Evolutionary conservation across 2,329 filamentous ascomycete species (phyloP), one percentile per base, ranked within the genome.

Genomic region (Domatiomyces catenatus): DNA sequence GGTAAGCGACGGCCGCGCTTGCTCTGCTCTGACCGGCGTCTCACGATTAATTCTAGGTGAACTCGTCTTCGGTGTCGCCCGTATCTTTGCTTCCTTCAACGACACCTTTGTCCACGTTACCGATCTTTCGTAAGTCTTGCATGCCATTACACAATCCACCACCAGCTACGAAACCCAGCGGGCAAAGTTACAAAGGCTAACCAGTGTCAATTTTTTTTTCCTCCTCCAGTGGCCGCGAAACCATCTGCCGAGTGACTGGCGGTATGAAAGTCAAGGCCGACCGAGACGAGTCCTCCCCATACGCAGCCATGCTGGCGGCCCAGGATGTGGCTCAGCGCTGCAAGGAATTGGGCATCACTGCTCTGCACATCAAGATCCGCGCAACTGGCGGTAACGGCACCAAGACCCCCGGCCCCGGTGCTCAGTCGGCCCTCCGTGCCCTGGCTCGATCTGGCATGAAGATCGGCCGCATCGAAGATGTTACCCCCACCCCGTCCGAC

Each of bases 211-310:
- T n/a, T n/a, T 24, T 24, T 24, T 24, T 3, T 24, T 24, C 80
- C 75, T 79, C 80, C 79, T n/a, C 71, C 77, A 93, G 86, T 76
- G 92, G 92, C 77, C 92, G 92, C 76, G 92, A 98, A 85, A 98
- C 93, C 76, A 95, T 98, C 79, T 86, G 82, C 82, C 89, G 92
- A 86, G 90, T 98, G 64, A 98, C 93, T 67, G 92, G 93, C 78
- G 93, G 93, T 71, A 98, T 98, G 92, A 98, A 98, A 82, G 92
- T 98, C 82, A 98, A 98, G 85, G 89, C 89, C 74, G 89, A 98
- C 71, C 90, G 92, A 81, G 92, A 98, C 77, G 92, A 98, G 80
- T 96, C 90, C 67, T 96, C 92, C 63, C 92, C 92, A 67, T 98
- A 98, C 81, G 92, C 92, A 68, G 92, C 92, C 76, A 98, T 98